Conservation (phyloP, 352 stramenopile species). For the Phytophthora macrochlamydospora region DNA sequence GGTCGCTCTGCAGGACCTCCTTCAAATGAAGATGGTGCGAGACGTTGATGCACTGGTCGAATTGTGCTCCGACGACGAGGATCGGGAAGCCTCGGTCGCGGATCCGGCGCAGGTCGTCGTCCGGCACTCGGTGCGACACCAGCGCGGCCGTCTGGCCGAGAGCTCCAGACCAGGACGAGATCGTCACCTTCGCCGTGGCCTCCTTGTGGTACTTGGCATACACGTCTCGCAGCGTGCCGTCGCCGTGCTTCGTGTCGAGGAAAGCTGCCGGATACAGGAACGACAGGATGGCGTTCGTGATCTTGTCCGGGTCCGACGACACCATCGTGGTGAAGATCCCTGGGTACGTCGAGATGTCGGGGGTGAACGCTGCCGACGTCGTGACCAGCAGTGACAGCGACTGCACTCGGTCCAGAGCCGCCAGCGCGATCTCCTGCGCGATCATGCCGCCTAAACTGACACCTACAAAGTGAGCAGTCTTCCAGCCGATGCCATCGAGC, state of each 20-base stretch:
- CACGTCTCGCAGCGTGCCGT: slow-evolving; percentile 42
- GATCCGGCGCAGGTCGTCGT: slow-evolving; percentile 47
- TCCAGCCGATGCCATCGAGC: slow-evolving; percentile 57
- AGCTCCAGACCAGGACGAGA: slow-evolving; percentile 21
- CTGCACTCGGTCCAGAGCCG: slow-evolving; percentile 48
- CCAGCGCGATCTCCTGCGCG: slow-evolving; percentile 53
- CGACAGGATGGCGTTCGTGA: slow-evolving; percentile 52
- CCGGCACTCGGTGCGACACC: slow-evolving; percentile 34
- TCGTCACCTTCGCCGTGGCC: slow-evolving; percentile 25
- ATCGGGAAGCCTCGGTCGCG: slow-evolving; percentile 46
- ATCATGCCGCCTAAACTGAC: slow-evolving; percentile 82
- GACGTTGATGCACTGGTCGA: slow-evolving; percentile 42
- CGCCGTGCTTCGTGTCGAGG: slow-evolving; percentile 37
- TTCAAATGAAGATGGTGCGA: slow-evolving; percentile 41
- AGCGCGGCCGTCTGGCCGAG: slow-evolving; percentile 40
- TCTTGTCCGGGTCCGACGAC: slow-evolving; percentile 34
- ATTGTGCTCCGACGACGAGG: slow-evolving; percentile 40
- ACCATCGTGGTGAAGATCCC: slow-evolving; percentile 47
- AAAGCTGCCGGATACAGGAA: slow-evolving; percentile 60
- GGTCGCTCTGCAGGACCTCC: slow-evolving; percentile 36
- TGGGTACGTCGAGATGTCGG: slow-evolving; percentile 30
- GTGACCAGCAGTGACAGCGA: slow-evolving; percentile 71
- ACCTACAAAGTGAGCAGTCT: slow-evolving; percentile 54
- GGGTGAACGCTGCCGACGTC: slow-evolving; percentile 52
- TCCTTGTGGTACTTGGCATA: slow-evolving; percentile 51